phyloP scores from a whole-genome alignment of 306 rosid genomes.

The Erythrophleum fordii region DNA sequence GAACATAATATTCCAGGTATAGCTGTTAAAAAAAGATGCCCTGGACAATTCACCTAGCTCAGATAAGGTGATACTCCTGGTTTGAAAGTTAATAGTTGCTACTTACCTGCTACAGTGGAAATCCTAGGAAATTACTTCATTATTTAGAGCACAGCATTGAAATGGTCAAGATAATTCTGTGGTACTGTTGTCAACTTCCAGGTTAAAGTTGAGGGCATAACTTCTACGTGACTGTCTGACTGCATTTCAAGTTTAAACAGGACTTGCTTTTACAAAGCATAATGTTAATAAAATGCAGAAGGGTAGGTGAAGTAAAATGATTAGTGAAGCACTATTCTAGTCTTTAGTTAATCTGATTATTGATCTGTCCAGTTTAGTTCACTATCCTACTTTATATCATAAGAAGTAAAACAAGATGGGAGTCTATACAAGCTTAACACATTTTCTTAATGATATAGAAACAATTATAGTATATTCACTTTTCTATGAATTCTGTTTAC shows the following conservation, averaged over 20 bases:
- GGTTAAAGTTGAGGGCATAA: too few relatives aligned
- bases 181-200: too few relatives aligned
- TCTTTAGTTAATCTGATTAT: neutral
- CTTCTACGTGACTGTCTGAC: neutral
- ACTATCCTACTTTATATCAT: neutral
- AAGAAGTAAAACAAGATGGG: neutral
- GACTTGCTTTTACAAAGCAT: neutral
- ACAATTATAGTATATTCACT: neutral
- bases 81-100: neutral
- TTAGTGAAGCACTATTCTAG: neutral
- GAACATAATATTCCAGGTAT: conserved; percentile 51
- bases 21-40: conserved; percentile 47
- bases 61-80: neutral
- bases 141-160: neutral
- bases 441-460: neutral
- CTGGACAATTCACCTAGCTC: conserved; percentile 64
- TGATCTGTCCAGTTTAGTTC: conserved; percentile 1
- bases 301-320: conserved; percentile 25
- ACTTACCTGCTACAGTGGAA: neutral
- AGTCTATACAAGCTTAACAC: neutral
- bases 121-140: neutral
- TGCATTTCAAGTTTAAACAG: neutral
- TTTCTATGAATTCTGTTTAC: neutral
- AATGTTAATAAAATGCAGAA: conserved; percentile 3
- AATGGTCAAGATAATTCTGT: neutral